These are phyloP conservation scores for Thuja plicata DNA, from an alignment of 83 land plant genomes.

Conservation along the genomic window DNA sequence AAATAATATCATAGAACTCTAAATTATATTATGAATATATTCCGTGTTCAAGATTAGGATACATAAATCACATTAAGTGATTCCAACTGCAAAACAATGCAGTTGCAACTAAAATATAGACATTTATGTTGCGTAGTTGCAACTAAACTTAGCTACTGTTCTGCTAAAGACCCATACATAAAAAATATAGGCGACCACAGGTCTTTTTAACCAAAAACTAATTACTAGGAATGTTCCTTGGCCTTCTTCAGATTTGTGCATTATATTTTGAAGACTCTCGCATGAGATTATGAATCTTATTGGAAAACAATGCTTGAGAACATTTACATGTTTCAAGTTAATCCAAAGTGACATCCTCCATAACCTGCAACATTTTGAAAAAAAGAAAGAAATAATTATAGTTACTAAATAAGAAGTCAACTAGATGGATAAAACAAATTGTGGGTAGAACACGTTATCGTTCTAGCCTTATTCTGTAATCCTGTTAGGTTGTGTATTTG, in stretches of 20 bases:
- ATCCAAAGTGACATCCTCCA: constrained; percentile 4
- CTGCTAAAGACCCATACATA: background rate
- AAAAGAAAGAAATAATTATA: background rate
- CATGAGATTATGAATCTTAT: background rate
- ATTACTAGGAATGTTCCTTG: background rate
- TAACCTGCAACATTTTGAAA: constrained; percentile 7
- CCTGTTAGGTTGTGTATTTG: background rate
- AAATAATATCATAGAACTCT: background rate
- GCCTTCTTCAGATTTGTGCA: background rate
- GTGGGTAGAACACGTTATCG: no score
- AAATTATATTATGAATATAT: background rate
- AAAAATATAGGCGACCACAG: background rate
- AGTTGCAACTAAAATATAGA: background rate
- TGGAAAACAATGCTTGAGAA: background rate
- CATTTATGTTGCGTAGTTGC: background rate
- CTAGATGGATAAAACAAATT: background rate
- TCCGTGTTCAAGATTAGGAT: background rate
- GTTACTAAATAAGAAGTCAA: background rate
- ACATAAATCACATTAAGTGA: constrained; percentile 10
- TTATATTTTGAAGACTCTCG: background rate
- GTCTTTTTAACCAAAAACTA: background rate
- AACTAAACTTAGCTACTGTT: background rate
- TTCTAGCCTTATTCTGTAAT: background rate
- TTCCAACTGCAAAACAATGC: background rate
- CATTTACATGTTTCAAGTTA: background rate